Evolutionary conservation across 805 yeast genomes (phyloP), one percentile per base, ranked within the genome.

Genomic region (Candida awuae): DNA sequence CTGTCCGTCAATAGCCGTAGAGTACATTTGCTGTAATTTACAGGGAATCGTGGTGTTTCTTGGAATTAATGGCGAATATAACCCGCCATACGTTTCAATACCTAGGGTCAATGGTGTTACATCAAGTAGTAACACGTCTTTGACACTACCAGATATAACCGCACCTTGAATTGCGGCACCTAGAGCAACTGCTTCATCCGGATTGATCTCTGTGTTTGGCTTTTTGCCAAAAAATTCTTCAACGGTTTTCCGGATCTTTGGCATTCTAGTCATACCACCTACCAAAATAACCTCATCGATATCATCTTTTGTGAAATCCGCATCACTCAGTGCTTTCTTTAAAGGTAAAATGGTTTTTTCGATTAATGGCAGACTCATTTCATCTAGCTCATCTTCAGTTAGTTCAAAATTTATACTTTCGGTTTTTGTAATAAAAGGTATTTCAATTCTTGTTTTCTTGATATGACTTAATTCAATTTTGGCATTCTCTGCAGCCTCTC

Each of bases 111-210:
- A 71, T 46, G 94, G 94, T 32, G 92, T 83, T 39, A 84, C 94
- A 66, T 87, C 97, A 56, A 87, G 75, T 52, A 87, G 69, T 49
- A 87, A 74, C 50, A 87, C 95, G 59, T 87, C 95, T 61, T 84
- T 84, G 50, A 87, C 95, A 65, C 85, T 94, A 65, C 97, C 97
- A 43, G 94, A 83, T 48, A 87, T 71, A 48, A 87, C 94, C 56
- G 95, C 97, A 67, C 96, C 97, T 71, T 87, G 97, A 54, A 87
- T 88, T 43, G 96, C 96, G 49, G 97, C 97, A 68, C 97, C 97
- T 66, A 87, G 78, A 52, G 94, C 92, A 45, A 84, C 94, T 34
- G 94, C 94, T 71, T 84, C 94, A 59, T 84, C 94, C 35, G 97
- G 97, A 77, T 87, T 87, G 54, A 87, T 95, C 39, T 90, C 78